Conservation (phyloP, 176 grass and related monocot species). For the Alloteropsis semialata region DNA sequence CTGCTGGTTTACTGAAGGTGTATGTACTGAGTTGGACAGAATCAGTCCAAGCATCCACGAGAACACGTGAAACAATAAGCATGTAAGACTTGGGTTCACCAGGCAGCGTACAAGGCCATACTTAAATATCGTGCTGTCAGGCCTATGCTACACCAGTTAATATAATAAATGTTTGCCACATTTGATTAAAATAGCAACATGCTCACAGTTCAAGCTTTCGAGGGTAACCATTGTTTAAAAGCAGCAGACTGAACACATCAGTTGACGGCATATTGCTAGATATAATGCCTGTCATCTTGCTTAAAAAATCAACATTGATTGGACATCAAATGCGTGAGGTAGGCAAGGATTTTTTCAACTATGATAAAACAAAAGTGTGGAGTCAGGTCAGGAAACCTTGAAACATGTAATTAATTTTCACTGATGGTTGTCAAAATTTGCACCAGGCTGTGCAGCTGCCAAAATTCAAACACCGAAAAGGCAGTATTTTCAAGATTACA, state of each 20-base stretch:
- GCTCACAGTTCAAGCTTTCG: neutral
- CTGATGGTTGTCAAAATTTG: neutral
- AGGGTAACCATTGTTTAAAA: neutral
- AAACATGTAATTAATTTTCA: neutral
- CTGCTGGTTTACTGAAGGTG: neutral
- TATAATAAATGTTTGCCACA: neutral
- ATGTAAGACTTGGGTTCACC: neutral
- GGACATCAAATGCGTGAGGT: neutral
- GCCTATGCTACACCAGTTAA: neutral
- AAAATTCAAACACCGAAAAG: neutral
- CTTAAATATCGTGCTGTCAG: neutral
- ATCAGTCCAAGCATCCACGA: neutral
- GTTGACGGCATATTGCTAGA: neutral
- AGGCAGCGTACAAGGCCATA: neutral
- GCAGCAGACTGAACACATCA: neutral
- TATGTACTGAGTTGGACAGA: neutral
- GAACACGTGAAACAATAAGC: constrained; percentile 2
- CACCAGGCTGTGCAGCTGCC: neutral
- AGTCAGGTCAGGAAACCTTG: too few species aligned
- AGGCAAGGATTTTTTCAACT: neutral
- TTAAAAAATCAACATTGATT: neutral
- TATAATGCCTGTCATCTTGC: neutral
- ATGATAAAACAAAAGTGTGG: too few species aligned
- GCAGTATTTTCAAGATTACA: neutral
- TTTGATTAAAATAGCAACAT: neutral